These are phyloP conservation scores for Fusarium globosum DNA, from an alignment of 2,329 filamentous ascomycete species.

Conservation along the genomic window DNA sequence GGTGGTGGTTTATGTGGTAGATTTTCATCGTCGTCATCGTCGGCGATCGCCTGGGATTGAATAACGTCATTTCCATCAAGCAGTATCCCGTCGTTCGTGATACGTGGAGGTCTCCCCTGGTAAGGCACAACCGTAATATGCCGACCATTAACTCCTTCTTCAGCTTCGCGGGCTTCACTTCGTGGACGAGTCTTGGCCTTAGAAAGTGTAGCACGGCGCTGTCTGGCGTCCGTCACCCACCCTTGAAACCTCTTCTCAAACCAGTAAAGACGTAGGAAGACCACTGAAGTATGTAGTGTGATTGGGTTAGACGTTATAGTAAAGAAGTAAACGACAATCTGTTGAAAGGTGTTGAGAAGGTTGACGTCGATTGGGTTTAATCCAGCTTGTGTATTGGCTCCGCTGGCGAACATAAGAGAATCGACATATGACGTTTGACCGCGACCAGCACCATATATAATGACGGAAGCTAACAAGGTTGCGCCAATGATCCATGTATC, in stretches of 20 bases:
- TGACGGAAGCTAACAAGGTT: conserved; percentile 78
- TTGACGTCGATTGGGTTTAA: conserved; percentile 84
- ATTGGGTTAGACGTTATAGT: conserved; percentile 84
- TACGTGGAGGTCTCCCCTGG: conserved; percentile 63
- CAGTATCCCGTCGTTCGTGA: conserved; percentile 71
- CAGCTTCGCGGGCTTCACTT: conserved; percentile 60
- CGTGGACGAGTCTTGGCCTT: conserved; percentile 66
- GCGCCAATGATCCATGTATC: conserved; percentile 85
- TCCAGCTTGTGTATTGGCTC: conserved; percentile 90
- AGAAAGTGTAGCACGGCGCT: conserved; percentile 71
- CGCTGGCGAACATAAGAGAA: conserved; percentile 87
- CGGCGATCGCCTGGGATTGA: conserved; percentile 41
- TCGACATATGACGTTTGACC: conserved; percentile 81
- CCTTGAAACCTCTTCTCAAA: conserved; percentile 96
- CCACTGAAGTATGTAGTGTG: conserved; percentile 84
- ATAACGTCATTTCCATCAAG: conserved; percentile 48
- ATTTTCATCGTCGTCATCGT: conserved; percentile 49
- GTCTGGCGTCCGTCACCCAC: conserved; percentile 78
- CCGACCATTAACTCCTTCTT: conserved; percentile 73
- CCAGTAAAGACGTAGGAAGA: conserved; percentile 95
- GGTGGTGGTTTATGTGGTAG: conserved; percentile 40
- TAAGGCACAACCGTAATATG: conserved; percentile 74
- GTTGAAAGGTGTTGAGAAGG: conserved; percentile 75
- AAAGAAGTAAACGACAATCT: conserved; percentile 77
- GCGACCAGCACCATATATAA: conserved; percentile 72